Evolutionary conservation across 306 rosid species (phyloP).

Genomic region (Dryas alaskensis): DNA sequence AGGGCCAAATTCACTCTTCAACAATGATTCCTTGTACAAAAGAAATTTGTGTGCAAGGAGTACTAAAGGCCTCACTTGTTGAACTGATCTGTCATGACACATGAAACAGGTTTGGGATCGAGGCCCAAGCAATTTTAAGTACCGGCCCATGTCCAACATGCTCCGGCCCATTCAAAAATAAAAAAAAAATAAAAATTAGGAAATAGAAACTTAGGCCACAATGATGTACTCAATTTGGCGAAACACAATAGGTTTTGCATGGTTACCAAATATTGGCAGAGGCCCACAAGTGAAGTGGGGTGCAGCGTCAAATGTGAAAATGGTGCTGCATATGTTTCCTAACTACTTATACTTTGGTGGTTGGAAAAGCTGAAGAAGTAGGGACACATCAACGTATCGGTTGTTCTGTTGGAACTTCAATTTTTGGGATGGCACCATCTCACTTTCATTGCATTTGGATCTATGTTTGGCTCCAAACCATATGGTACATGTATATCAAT

Average conservation of each 20-base stretch:
- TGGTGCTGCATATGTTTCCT: constrained; percentile 10
- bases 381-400: neutral
- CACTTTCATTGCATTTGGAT: neutral
- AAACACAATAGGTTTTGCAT: neutral
- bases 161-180: neutral
- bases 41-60: no score
- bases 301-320: constrained; percentile 7
- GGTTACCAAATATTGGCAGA: neutral
- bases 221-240: neutral
- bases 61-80: no score
- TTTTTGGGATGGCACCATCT: neutral
- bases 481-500: neutral
- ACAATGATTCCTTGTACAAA: no score
- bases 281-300: neutral
- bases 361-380: constrained; percentile 8
- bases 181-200: neutral
- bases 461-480: neutral
- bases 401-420: neutral
- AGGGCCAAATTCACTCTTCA: no score
- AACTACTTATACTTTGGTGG: neutral
- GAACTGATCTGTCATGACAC: no score
- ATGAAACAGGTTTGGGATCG: no score
- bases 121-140: neutral
- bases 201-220: neutral
- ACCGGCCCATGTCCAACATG: neutral